These are phyloP conservation scores for Hypoxylon perforatum DNA, from an alignment of 495 filamentous ascomycete genomes.

Conservation along the genomic window DNA sequence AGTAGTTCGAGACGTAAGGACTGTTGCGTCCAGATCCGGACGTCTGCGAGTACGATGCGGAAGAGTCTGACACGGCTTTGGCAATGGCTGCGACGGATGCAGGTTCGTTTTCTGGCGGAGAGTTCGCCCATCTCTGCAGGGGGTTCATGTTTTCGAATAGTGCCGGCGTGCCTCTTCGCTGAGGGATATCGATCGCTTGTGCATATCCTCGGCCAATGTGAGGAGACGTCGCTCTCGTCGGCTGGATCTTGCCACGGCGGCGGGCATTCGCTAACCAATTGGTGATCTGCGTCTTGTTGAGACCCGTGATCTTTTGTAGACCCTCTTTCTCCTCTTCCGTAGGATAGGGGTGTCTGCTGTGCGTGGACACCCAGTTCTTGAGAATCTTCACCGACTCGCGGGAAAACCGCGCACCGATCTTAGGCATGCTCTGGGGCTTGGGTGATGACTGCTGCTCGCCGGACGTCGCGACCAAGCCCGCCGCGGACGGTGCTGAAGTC, in stretches of 20 bases:
- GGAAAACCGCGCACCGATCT: conserved; percentile 73
- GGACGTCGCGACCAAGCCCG: conserved; percentile 58
- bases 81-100: conserved; percentile 83
- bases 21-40: conserved; percentile 60
- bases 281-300: conserved; percentile 79
- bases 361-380: conserved; percentile 80
- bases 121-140: conserved; percentile 86
- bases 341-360: conserved; percentile 82
- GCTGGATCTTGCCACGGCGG: conserved; percentile 76
- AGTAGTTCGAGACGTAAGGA: conserved; percentile 62
- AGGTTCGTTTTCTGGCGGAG: conserved; percentile 88
- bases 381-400: conserved; percentile 77
- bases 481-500: conserved; percentile 61
- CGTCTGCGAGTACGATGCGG: conserved; percentile 57
- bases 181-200: conserved; percentile 76
- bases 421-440: conserved; percentile 44
- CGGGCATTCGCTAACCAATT: conserved; percentile 92
- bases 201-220: conserved; percentile 61
- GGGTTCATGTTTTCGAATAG: conserved; percentile 77
- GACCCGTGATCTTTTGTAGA: conserved; percentile 75
- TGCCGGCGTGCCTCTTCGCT: conserved; percentile 56
- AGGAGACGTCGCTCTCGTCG: conserved; percentile 67
- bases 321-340: conserved; percentile 82
- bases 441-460: conserved; percentile 40
- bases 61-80: conserved; percentile 73